Percentiles rank a stretch among this genome's conserved stretches.
Conservation (phyloP, 805 yeast genomes). For the Martiniozyma abietophila region DNA sequence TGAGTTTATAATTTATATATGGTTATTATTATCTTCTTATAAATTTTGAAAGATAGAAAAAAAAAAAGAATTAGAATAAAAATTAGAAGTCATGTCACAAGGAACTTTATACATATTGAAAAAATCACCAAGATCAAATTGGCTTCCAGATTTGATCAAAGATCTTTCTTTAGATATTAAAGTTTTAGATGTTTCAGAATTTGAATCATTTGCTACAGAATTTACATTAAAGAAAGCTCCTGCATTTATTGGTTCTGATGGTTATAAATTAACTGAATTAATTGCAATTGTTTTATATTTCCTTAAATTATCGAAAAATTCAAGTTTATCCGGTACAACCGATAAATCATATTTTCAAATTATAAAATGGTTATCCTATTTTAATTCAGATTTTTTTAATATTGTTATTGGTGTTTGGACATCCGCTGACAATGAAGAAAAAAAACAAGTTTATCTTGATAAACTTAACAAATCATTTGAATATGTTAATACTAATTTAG, state of each 20-base stretch:
- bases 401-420: conserved; percentile 1
- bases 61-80: too few relatives aligned
- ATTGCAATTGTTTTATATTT: conserved; percentile 49
- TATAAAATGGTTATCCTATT: conserved; percentile 66
- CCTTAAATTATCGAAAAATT: conserved; percentile 27
- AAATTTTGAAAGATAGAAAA: too few relatives aligned
- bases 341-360: conserved; percentile 51
- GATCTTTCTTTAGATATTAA: conserved; percentile 47
- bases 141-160: conserved; percentile 41
- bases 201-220: conserved; percentile 33
- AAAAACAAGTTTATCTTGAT: background rate
- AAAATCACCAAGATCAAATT: conserved; percentile 26
- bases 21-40: too few relatives aligned
- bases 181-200: conserved; percentile 29
- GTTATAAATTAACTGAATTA: conserved; percentile 56
- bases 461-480: background rate
- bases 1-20: too few relatives aligned
- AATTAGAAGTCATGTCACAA: conserved; percentile 18
- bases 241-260: conserved; percentile 54
- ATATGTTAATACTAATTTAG: conserved; percentile 6
- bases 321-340: conserved; percentile 47
- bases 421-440: conserved; percentile 7
- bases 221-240: conserved; percentile 63
- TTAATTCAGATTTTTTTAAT: conserved; percentile 44
- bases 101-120: conserved; percentile 14